Percentiles rank a stretch among this genome's conserved stretches.
Evolutionary conservation across 1,284 basidiomycete species (phyloP).

Genomic region (Gymnopus androsaceus): DNA sequence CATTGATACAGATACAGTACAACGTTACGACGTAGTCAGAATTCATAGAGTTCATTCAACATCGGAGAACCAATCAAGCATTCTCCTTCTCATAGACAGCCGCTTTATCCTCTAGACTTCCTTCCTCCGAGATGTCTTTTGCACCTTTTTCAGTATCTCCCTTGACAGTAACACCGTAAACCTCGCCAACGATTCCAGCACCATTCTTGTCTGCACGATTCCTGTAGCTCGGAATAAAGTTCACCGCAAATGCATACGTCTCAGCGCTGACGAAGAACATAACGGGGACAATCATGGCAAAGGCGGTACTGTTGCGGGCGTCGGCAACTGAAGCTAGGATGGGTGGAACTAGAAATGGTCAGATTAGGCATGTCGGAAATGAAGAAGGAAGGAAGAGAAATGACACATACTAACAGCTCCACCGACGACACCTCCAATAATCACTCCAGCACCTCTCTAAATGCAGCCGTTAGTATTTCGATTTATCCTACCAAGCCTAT

Average conservation of each 20-base stretch:
- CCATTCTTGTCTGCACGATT: slow-evolving; percentile 30
- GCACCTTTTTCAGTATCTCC: neutral
- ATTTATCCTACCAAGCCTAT: neutral
- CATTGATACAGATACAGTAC: neutral
- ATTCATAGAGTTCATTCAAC: neutral
- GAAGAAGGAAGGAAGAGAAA: neutral
- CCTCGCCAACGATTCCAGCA: neutral
- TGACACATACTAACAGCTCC: slow-evolving; percentile 29
- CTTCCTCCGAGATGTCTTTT: neutral
- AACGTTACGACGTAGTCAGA: neutral
- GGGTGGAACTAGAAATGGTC: slow-evolving; percentile 27
- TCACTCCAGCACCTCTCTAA: slow-evolving; percentile 32
- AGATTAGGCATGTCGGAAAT: neutral
- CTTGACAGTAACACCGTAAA: neutral
- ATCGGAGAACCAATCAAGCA: neutral
- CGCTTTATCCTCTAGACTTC: neutral
- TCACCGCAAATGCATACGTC: slow-evolving; percentile 31
- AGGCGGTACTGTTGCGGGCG: slow-evolving; percentile 32
- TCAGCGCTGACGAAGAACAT: slow-evolving; percentile 33
- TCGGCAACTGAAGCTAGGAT: slow-evolving; percentile 34
- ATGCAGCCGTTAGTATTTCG: neutral
- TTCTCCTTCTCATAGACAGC: neutral
- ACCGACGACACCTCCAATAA: slow-evolving; percentile 35
- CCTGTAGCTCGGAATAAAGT: slow-evolving; percentile 33
- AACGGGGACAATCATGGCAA: slow-evolving; percentile 34